phyloP scores from a whole-genome alignment of 192 early-diverging fungal species.

The Coemansia aciculifera region DNA sequence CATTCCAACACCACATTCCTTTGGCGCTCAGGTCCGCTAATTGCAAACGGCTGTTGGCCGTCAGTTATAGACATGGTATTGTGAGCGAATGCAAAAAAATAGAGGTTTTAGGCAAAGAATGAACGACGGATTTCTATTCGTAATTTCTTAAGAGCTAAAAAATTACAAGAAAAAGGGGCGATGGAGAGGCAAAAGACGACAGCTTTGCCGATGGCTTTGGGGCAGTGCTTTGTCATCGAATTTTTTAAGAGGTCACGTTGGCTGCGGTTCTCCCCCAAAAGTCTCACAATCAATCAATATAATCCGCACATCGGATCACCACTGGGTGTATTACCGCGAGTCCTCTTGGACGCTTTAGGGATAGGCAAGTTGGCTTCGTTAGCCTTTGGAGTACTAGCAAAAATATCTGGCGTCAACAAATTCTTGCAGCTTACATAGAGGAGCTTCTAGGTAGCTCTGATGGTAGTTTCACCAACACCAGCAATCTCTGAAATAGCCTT shows the following conservation, averaged over 20 bases:
- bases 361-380: conserved; percentile 24
- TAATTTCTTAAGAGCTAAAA: not conserved
- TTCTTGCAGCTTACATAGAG: conserved; percentile 60
- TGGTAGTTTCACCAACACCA: conserved; percentile 90
- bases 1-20: conserved; percentile 54
- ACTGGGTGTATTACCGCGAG: too few species aligned
- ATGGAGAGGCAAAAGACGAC: not conserved
- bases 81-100: not conserved
- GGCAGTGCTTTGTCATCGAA: not conserved
- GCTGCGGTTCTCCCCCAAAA: not conserved
- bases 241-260: not conserved
- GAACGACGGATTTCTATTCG: conserved; percentile 1
- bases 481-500: conserved; percentile 80
- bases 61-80: not conserved
- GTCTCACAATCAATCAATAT: too few species aligned
- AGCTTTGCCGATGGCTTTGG: not conserved
- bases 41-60: not conserved
- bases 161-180: conserved; percentile 3
- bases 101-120: not conserved
- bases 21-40: conserved; percentile 12
- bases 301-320: too few species aligned
- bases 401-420: conserved; percentile 57
- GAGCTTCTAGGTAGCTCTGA: conserved; percentile 81
- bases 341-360: conserved; percentile 1
- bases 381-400: conserved; percentile 26